Evolutionary conservation across 352 stramenopile species (phyloP).

Genomic region (Phytophthora cajani): DNA sequence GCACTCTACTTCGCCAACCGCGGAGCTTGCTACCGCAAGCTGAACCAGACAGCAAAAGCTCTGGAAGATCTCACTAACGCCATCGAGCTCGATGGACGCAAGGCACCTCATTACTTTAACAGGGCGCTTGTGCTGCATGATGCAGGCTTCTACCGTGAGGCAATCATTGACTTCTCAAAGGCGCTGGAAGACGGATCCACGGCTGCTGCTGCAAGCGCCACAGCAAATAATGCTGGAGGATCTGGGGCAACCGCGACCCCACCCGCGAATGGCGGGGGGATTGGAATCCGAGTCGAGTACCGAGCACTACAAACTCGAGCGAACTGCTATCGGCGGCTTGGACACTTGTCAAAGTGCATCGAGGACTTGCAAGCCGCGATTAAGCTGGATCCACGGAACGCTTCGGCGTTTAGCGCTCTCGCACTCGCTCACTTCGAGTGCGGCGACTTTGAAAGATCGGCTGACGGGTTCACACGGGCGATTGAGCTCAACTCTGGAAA

Average conservation of each 20-base stretch:
- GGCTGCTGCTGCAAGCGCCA: conserved; percentile 2
- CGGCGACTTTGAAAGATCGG: conserved; percentile 56
- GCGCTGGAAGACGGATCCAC: conserved; percentile 73
- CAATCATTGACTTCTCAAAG: conserved; percentile 75
- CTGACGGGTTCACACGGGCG: conserved; percentile 65
- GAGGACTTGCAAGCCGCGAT: conserved; percentile 76
- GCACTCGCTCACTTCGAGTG: conserved; percentile 74
- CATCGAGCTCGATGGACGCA: conserved; percentile 76
- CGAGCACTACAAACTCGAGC: conserved; percentile 70
- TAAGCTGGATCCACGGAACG: conserved; percentile 73
- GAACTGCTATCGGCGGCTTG: conserved; percentile 69
- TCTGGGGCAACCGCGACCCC: not conserved
- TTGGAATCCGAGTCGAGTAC: conserved; percentile 70
- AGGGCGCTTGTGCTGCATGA: conserved; percentile 76
- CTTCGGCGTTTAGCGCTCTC: conserved; percentile 62
- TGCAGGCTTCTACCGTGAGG: conserved; percentile 66
- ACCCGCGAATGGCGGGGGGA: conserved; percentile 20
- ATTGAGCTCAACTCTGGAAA: conserved; percentile 73
- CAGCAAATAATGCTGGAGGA: conserved; percentile 12
- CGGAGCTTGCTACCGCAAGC: conserved; percentile 76
- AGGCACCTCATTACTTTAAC: conserved; percentile 80
- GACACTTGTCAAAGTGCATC: conserved; percentile 69
- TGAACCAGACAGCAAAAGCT: conserved; percentile 58
- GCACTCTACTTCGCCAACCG: conserved; percentile 80
- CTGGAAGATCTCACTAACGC: conserved; percentile 76